Percentiles rank a stretch among this genome's conserved stretches.
Evolutionary conservation across 2,329 filamentous ascomycete genomes (phyloP).

Genomic region (Ascochyta lentis): DNA sequence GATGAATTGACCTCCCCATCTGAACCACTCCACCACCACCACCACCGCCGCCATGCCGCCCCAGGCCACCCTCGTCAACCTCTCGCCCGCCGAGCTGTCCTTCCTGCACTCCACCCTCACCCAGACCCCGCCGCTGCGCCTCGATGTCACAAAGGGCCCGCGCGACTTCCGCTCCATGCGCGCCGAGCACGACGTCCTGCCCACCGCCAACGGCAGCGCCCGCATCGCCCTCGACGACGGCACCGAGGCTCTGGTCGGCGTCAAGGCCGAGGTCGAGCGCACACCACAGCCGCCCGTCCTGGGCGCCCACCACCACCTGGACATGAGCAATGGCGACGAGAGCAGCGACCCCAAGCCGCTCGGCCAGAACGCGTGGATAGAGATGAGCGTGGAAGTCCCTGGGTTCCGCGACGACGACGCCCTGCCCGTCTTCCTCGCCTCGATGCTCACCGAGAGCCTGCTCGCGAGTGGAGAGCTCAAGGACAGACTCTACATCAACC

Average conservation of each 20-base stretch:
- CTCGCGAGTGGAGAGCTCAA: constrained; percentile 71
- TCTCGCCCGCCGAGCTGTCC: constrained; percentile 94
- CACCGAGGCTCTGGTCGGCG: constrained; percentile 92
- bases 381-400: constrained; percentile 90
- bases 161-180: constrained; percentile 89
- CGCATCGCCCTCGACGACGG: constrained; percentile 94
- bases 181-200: constrained; percentile 89
- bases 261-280: constrained; percentile 92
- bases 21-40: background rate
- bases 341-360: constrained; percentile 40
- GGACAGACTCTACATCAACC: constrained; percentile 83
- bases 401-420: constrained; percentile 91
- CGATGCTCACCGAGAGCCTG: constrained; percentile 88
- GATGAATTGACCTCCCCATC: no score
- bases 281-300: constrained; percentile 53
- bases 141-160: constrained; percentile 66
- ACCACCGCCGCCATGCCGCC: constrained; percentile 38
- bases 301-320: constrained; percentile 43
- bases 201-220: constrained; percentile 88
- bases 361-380: constrained; percentile 77
- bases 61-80: constrained; percentile 62
- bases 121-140: constrained; percentile 82
- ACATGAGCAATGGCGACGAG: constrained; percentile 49
- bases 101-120: constrained; percentile 90
- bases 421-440: constrained; percentile 81